phyloP scores from a whole-genome alignment of 345 rosid genomes.

The Brassica carinata region DNA sequence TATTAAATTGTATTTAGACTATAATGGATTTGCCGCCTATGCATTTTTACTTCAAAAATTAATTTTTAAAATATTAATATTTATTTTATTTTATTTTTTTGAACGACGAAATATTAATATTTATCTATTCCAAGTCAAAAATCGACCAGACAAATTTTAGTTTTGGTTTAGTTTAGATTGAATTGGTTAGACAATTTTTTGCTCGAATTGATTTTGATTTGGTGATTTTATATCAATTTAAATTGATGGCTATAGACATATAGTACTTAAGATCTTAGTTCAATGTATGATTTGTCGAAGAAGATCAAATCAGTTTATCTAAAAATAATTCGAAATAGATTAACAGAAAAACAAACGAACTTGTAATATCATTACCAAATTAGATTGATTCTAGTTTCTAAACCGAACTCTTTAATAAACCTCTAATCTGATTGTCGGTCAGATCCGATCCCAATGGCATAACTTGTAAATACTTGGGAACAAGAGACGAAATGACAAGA shows the following conservation, averaged over 20 bases:
- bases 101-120: too few species aligned
- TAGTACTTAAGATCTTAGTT: not conserved
- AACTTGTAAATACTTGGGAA: conserved; percentile 3
- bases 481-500: not conserved
- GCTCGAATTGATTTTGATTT: too few species aligned
- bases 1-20: too few species aligned
- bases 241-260: too few species aligned
- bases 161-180: not conserved
- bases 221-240: too few species aligned
- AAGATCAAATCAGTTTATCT: not conserved
- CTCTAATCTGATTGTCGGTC: conserved; percentile 25
- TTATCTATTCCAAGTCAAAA: not conserved
- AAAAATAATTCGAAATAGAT: not conserved
- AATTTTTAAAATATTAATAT: too few species aligned
- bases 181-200: too few species aligned
- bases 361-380: not conserved
- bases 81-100: too few species aligned
- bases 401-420: not conserved
- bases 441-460: conserved; percentile 22
- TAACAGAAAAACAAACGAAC: not conserved
- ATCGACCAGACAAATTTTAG: not conserved
- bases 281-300: not conserved
- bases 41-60: too few species aligned
- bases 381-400: not conserved
- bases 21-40: too few species aligned